Evolutionary conservation across 371 early-diverging fungal species (phyloP), one percentile per base, ranked within the genome.

Genomic region (Mortierella sp.): DNA sequence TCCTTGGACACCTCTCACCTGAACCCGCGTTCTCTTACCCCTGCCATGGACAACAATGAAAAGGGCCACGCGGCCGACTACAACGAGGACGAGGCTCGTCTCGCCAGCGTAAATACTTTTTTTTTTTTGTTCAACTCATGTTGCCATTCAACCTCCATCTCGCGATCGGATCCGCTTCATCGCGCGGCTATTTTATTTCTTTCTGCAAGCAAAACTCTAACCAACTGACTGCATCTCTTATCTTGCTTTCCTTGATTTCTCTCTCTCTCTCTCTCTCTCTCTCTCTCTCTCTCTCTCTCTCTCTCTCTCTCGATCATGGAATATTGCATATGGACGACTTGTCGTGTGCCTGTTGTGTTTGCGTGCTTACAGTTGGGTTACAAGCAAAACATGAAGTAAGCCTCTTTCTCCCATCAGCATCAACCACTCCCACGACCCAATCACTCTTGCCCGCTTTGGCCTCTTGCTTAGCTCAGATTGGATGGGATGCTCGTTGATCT

Each of bases 331-430:
- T n/a, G n/a, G n/a, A n/a, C n/a, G n/a, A n/a, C n/a, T n/a, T n/a
- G n/a, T 37, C 37, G 37, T 37, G 37, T 37, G 37, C 9, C 37
- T 9, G 5, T 9, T 37, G 37, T 37, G 37, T 5, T 37, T 9
- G 37, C 9, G 37, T 37, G 37, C 37, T 9, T 37, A 9, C 37
- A 37, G 37, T 9, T 37, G 37, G 37, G 37, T 37, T 79, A 79
- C 64, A 72, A 79, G 64, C 80, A 79, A 60, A 79, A 79, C 67
- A 79, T 79, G 80, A 79, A 79, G 80, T 79, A 70, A 45, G 70
- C 28, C 23, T 12, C 18, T 51, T 28, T 11, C 4, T 30, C 7
- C 7, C 57, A 57, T 16, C 57, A 26, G 30, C n/a, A 57, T n/a
- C n/a, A n/a, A n/a, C n/a, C n/a, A n/a, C n/a, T n/a, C n/a, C n/a